These are phyloP conservation scores for Aspergillus fumigatiaffinis DNA, from an alignment of 2,329 filamentous ascomycete genomes.

Conservation along the genomic window DNA sequence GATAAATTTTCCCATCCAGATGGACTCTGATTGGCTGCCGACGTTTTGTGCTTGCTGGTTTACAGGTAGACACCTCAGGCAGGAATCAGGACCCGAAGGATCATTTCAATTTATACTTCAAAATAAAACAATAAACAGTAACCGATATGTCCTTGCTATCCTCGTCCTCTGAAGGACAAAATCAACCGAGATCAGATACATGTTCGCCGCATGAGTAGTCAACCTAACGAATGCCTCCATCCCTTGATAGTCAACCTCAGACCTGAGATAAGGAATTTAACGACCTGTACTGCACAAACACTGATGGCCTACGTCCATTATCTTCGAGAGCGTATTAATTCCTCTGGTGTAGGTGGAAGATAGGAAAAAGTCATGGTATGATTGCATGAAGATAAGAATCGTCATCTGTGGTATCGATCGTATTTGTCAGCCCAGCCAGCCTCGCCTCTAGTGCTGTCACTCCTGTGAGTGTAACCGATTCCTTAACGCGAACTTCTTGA, in stretches of 20 bases:
- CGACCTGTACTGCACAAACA: too few species aligned
- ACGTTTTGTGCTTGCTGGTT: not conserved
- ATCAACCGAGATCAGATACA: not conserved
- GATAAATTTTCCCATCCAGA: not conserved
- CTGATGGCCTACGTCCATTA: not conserved
- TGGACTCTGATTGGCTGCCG: slow-evolving; percentile 3
- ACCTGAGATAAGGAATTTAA: too few species aligned
- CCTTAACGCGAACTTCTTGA: too few species aligned
- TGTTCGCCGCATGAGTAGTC: not conserved
- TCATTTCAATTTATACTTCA: not conserved
- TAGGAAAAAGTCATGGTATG: not conserved
- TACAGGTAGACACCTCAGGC: not conserved
- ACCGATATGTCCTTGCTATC: not conserved
- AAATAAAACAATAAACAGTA: not conserved
- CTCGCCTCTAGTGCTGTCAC: not conserved
- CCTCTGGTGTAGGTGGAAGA: not conserved
- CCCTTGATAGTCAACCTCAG: too few species aligned
- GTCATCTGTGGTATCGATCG: not conserved
- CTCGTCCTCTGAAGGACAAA: not conserved
- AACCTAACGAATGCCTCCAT: too few species aligned
- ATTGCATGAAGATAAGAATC: not conserved
- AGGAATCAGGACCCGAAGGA: not conserved
- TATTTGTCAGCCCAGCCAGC: not conserved
- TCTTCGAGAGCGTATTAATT: not conserved
- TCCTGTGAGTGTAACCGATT: too few species aligned